Base-by-base conservation (phyloP, 148 eudicot genomes). In the Agrostemma githago region DNA sequence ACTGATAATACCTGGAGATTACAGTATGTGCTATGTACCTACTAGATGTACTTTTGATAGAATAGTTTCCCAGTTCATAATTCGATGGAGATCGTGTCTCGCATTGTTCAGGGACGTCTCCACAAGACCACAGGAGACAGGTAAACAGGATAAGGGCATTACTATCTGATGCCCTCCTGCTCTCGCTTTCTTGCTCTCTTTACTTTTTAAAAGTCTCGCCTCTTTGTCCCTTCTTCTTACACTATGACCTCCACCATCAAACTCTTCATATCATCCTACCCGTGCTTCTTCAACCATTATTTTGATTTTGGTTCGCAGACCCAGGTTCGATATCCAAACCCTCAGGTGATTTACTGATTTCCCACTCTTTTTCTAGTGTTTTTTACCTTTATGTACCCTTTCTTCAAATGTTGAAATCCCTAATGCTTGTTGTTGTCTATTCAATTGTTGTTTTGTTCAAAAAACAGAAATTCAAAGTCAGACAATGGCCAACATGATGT, bases 301-400 rank as follows among this genome's bases (percentile, higher is more conserved):
- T 8, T 48, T 48, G 12, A 44, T 17, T 68, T 68, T 43, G 7
- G 53, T 44, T 68, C 56, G 44, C 37, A n/a, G 19, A 68, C 54
- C 71, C 71, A 68, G 16, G 10, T 68, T 8, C 21, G 3, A 10
- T n/a, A 17, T n/a, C 71, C 26, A 68, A 66, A 68, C 71, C n/a
- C 71, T 56, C 71, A 68, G 71, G 71, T 44, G 16, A 43, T n/a
- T n/a, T n/a, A n/a, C n/a, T n/a, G n/a, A n/a, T 1, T 17, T 39
- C 8, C 19, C 4, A 0, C 54, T 7, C 2, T 38, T 19, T 68
- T 44, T 43, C 11, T 3, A 0, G 0, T 44, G n/a, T 68, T 44
- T 44, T n/a, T 64, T 6, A n/a, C n/a, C n/a, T n/a, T n/a, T n/a
- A n/a, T n/a, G n/a, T n/a, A n/a, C n/a, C n/a, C n/a, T n/a, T n/a